Conservation (phyloP, 345 rosid species). For the Acer negundo region DNA sequence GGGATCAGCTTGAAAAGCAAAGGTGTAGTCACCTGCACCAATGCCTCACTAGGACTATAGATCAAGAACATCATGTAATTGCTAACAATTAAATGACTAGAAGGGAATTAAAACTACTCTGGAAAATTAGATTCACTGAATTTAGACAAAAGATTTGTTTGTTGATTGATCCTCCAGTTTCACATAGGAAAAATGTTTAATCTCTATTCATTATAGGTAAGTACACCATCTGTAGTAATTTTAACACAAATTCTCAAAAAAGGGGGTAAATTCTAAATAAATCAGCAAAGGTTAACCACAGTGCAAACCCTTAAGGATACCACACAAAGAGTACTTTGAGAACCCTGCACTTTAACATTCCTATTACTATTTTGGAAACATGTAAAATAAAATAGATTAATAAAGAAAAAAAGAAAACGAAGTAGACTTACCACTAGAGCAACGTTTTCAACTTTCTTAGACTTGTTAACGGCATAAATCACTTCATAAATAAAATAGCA, state of each 20-base stretch:
- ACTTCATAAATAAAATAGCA: no score
- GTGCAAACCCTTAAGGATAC: neutral
- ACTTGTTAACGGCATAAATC: no score
- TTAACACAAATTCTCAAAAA: neutral
- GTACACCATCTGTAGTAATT: neutral
- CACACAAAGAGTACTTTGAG: neutral
- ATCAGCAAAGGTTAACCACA: neutral
- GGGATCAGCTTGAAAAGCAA: slow-evolving; percentile 95
- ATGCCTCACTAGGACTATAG: slow-evolving; percentile 2
- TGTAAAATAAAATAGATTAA: no score
- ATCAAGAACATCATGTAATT: neutral
- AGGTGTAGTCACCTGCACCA: slow-evolving; percentile 85
- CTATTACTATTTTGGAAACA: neutral
- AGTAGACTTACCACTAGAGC: no score
- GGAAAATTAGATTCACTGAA: neutral
- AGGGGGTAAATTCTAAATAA: slow-evolving; percentile 5
- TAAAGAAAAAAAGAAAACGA: no score
- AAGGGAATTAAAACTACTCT: neutral
- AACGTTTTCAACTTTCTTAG: no score
- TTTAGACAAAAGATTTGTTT: neutral
- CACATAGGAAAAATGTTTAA: neutral
- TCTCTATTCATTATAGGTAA: neutral
- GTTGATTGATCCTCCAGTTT: neutral
- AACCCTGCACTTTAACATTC: neutral
- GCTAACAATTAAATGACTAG: neutral